Conservation (phyloP, 495 filamentous ascomycete species). For the Aspergillus sclerotiicarbonarius region DNA sequence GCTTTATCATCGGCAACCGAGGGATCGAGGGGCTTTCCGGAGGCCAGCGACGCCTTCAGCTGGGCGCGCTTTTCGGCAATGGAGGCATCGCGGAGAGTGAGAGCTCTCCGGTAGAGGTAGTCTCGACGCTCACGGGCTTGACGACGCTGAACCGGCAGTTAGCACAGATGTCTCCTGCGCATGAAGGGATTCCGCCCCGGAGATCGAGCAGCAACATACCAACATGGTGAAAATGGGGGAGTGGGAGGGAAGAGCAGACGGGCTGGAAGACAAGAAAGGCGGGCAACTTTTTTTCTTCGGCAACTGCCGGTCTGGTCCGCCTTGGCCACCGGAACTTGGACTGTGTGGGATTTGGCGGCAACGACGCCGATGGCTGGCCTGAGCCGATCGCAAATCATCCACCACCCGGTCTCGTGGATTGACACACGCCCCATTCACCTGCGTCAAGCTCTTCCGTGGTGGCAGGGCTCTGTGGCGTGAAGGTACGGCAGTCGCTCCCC, state of each 20-base stretch:
- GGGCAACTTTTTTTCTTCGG: slow-evolving; percentile 45
- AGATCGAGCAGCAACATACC: slow-evolving; percentile 29
- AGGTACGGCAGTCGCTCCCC: not conserved
- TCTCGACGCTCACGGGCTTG: slow-evolving; percentile 86
- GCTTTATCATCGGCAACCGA: slow-evolving; percentile 85
- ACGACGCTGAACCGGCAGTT: slow-evolving; percentile 45
- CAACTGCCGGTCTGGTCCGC: slow-evolving; percentile 36
- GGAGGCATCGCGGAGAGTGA: slow-evolving; percentile 85
- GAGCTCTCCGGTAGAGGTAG: slow-evolving; percentile 83
- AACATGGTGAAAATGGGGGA: slow-evolving; percentile 33
- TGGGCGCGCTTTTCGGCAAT: slow-evolving; percentile 86
- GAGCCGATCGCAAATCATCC: slow-evolving; percentile 25
- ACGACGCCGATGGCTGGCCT: slow-evolving; percentile 23
- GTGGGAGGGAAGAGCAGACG: not conserved
- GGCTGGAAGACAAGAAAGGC: slow-evolving; percentile 14
- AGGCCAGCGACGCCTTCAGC: slow-evolving; percentile 79
- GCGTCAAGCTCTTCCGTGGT: slow-evolving; percentile 10
- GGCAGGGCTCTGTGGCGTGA: slow-evolving; percentile 5
- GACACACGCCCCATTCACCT: slow-evolving; percentile 12
- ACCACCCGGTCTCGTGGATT: slow-evolving; percentile 11
- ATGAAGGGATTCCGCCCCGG: not conserved
- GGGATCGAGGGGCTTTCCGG: slow-evolving; percentile 79
- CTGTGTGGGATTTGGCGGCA: slow-evolving; percentile 37
- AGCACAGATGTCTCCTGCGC: slow-evolving; percentile 8
- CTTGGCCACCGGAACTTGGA: slow-evolving; percentile 23